phyloP scores from a whole-genome alignment of 2,329 filamentous ascomycete species.

The Penicillium sp. region DNA sequence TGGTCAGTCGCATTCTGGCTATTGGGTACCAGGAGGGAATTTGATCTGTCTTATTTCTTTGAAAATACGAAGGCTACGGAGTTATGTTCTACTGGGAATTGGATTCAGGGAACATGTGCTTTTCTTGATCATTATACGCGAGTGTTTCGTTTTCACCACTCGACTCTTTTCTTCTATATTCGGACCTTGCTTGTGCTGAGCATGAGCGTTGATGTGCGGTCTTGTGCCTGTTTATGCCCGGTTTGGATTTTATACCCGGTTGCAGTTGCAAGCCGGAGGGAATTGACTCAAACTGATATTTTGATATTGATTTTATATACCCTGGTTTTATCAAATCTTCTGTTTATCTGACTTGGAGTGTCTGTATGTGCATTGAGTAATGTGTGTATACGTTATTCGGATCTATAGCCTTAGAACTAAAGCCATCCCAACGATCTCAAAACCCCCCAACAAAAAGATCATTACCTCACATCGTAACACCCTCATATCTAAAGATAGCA shows the following conservation, averaged over 20 bases:
- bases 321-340: slow-evolving; percentile 8
- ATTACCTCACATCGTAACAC: not conserved
- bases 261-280: slow-evolving; percentile 2
- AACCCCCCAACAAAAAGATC: not conserved
- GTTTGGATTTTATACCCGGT: not conserved
- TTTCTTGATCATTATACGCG: not conserved
- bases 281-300: slow-evolving; percentile 8
- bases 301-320: slow-evolving; percentile 14
- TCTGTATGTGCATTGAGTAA: not conserved
- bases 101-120: not conserved
- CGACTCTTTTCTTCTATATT: slow-evolving; percentile 2
- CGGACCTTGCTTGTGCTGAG: slow-evolving; percentile 7
- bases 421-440: not conserved
- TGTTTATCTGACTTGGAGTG: slow-evolving; percentile 8
- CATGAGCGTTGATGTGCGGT: slow-evolving; percentile 16
- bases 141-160: not conserved
- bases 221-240: not conserved
- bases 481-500: slow-evolving; percentile 11
- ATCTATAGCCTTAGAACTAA: not conserved
- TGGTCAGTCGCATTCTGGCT: not conserved
- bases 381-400: not conserved
- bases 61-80: not conserved
- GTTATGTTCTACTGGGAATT: not conserved
- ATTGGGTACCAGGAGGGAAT: slow-evolving; percentile 1
- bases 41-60: not conserved